Conservation (phyloP, 306 rosid genomes). For the Vigna unguiculata region DNA sequence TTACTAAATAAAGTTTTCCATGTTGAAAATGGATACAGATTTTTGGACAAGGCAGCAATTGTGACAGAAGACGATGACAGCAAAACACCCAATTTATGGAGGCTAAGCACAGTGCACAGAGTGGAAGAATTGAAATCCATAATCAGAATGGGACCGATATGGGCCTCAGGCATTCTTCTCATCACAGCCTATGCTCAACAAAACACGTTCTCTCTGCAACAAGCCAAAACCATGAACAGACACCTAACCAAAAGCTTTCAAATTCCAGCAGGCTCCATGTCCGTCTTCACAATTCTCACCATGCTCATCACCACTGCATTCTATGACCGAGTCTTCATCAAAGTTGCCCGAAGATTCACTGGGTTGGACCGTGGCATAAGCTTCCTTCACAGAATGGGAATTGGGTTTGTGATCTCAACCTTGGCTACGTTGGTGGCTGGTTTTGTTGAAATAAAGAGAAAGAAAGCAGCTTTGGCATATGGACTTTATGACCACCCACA, state of each 20-base stretch:
- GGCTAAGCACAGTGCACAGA: constrained; percentile 78
- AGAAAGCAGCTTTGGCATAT: constrained; percentile 56
- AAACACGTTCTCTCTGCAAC: constrained; percentile 79
- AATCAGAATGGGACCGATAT: constrained; percentile 93
- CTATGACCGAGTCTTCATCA: constrained; percentile 76
- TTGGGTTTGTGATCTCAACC: constrained; percentile 77
- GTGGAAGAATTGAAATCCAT: constrained; percentile 86
- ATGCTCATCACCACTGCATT: constrained; percentile 80
- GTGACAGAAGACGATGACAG: constrained; percentile 63
- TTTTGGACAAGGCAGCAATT: constrained; percentile 86
- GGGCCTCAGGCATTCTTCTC: constrained; percentile 92
- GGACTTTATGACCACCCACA: constrained; percentile 57
- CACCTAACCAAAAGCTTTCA: constrained; percentile 65
- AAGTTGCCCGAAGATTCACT: constrained; percentile 65
- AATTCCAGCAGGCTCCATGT: constrained; percentile 96
- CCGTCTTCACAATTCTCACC: constrained; percentile 65
- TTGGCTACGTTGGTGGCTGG: constrained; percentile 84
- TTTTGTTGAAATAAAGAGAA: constrained; percentile 72
- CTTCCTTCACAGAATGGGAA: constrained; percentile 86
- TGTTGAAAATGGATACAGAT: constrained; percentile 51
- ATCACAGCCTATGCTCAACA: constrained; percentile 95
- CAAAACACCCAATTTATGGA: constrained; percentile 80
- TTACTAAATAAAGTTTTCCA: not conserved
- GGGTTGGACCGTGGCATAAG: constrained; percentile 89
- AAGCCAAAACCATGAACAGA: constrained; percentile 89